phyloP scores from a whole-genome alignment of 2,329 filamentous ascomycete genomes.

The Penicillium sp. region DNA sequence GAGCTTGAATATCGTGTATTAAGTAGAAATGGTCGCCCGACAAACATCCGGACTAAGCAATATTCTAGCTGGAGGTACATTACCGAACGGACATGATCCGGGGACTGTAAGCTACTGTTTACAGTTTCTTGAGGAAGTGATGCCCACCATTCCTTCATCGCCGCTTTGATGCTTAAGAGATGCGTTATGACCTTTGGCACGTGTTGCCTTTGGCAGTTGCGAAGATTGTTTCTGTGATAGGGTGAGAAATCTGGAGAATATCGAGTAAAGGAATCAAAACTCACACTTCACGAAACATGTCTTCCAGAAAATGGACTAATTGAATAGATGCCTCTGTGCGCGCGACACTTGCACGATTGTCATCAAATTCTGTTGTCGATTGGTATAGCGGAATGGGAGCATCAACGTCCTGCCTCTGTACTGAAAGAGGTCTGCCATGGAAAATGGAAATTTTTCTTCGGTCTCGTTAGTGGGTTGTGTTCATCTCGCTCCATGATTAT shows the following conservation, averaged over 20 bases:
- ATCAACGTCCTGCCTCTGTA: conserved; percentile 55
- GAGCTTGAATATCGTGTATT: conserved; percentile 4
- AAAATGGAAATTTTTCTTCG: conserved; percentile 57
- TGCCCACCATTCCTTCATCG: conserved; percentile 20
- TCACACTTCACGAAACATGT: conserved; percentile 28
- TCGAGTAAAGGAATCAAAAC: not conserved
- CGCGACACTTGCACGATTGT: conserved; percentile 37
- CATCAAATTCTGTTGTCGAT: conserved; percentile 9
- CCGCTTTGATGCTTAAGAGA: conserved; percentile 11
- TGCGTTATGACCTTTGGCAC: conserved; percentile 10
- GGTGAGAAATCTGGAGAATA: conserved; percentile 20
- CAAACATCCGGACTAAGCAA: conserved; percentile 54
- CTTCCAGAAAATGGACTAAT: conserved; percentile 24
- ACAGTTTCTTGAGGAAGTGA: conserved; percentile 4
- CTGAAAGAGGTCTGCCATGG: conserved; percentile 56
- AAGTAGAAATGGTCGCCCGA: conserved; percentile 55
- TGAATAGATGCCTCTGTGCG: conserved; percentile 42
- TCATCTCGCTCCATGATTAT: too few relatives aligned
- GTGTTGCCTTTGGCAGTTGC: conserved; percentile 15
- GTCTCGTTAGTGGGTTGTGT: too few relatives aligned
- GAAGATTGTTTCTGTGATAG: conserved; percentile 22
- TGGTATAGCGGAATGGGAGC: conserved; percentile 47
- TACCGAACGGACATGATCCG: conserved; percentile 14
- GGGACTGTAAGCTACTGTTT: not conserved
- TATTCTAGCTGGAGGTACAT: conserved; percentile 47